Base-by-base conservation (phyloP, 78 protist genomes). In the Dictyostelium firmibasis region DNA sequence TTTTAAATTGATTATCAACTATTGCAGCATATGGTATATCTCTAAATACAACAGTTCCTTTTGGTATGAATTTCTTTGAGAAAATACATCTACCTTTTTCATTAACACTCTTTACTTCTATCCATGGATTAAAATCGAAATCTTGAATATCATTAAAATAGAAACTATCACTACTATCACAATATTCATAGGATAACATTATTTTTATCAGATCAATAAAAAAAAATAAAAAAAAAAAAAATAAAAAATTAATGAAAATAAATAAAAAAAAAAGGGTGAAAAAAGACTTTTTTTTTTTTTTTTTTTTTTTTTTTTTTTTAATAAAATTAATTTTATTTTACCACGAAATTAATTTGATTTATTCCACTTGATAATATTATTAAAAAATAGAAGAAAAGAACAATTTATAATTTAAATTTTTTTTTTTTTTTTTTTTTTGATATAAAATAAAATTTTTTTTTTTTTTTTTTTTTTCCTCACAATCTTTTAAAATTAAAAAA, bases 11-110 rank as follows among this genome's bases (percentile, higher is more conserved):
- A 41, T n/a, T 38, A 81, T 89, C 79, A 4, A 89, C 72, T 23
- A 67, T 62, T 29, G 94, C 75, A 1, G 72, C 69, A 70, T 89
- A 81, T 16, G 94, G 94, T n/a, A 10, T 64, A 67, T 89, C 86
- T 9, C 29, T 81, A 9, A 89, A 69, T 13, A 89, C 23, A 2
- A 69, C 23, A 16, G 94, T 81, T 0, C 94, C 94, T 47, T 76
- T 78, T 67, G 94, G 94, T 27, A 89, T 89, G 33, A 81, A 67
- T 4, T 6, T 4, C 47, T 89, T 89, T 10, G 94, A 47, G 44
- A n/a, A 43, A 38, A 89, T 41, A 33, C 78, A 89, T 69, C 94
- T 60, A 18, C 94, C 94, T 43, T 81, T 89, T 11, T 14, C 60
- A 9, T 11, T 27, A 35, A 64, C 20, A 13, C 18, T 16, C 33